Conservation (phyloP, 768 basidiomycete genomes). For the Mycena venus region DNA sequence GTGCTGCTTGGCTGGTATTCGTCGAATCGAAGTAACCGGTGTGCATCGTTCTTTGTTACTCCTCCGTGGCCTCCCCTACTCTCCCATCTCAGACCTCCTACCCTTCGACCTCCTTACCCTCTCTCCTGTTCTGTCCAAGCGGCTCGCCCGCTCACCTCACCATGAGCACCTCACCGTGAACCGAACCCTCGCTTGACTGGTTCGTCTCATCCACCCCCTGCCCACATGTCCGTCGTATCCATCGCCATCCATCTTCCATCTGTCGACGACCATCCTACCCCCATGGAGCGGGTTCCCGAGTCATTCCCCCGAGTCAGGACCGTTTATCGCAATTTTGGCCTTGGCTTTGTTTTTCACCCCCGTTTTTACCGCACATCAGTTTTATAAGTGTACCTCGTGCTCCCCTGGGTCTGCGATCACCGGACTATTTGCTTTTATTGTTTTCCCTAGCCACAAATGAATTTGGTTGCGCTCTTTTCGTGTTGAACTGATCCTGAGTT, state of each 20-base stretch:
- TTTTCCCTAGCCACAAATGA: neutral
- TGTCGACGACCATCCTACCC: neutral
- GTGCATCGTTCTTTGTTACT: neutral
- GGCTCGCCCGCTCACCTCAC: neutral
- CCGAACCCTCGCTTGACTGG: constrained; percentile 8
- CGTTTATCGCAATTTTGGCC: neutral
- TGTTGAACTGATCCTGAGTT: neutral
- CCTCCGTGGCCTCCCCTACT: neutral
- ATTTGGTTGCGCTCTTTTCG: neutral
- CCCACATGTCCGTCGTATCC: neutral
- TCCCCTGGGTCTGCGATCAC: neutral
- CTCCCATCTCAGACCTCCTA: neutral
- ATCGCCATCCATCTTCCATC: constrained; percentile 3
- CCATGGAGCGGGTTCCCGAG: constrained; percentile 30
- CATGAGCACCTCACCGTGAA: constrained; percentile 4
- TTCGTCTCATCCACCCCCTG: constrained; percentile 1
- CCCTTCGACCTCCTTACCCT: neutral
- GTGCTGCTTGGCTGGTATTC: neutral
- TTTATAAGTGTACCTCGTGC: neutral
- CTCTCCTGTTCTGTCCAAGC: neutral
- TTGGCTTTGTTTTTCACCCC: neutral
- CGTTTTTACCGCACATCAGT: neutral
- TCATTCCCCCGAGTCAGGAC: constrained; percentile 27
- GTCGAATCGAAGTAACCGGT: neutral
- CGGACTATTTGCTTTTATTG: neutral